A percentile compares a stretch with the other conserved stretches of the same genome.
These are phyloP conservation scores for Hypoxylon sp. DNA, from an alignment of 2,329 filamentous ascomycete genomes.

Conservation along the genomic window DNA sequence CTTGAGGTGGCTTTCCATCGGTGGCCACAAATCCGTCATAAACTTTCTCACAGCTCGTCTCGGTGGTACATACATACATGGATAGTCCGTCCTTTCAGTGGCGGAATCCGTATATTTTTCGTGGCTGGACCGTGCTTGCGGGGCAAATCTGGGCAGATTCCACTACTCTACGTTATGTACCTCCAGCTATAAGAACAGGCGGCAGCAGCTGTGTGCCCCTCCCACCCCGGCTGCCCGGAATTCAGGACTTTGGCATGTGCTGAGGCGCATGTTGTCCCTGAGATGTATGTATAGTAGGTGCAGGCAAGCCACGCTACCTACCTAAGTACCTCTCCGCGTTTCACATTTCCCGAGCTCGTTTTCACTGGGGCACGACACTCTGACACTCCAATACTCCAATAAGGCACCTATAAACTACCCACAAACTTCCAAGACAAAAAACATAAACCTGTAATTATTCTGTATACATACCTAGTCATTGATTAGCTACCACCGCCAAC, in stretches of 20 bases:
- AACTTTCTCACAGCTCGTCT: conserved; percentile 19
- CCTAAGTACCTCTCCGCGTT: conserved; percentile 14
- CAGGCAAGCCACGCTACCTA: conserved; percentile 12
- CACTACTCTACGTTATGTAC: no score
- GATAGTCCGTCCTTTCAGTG: no score
- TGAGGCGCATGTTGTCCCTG: conserved; percentile 10
- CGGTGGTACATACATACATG: conserved; percentile 11
- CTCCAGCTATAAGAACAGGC: conserved; percentile 1
- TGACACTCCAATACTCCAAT: no score
- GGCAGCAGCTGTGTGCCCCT: conserved; percentile 21
- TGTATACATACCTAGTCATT: neutral
- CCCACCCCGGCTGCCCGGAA: conserved; percentile 1
- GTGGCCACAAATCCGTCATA: conserved; percentile 38
- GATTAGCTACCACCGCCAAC: neutral
- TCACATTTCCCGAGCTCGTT: neutral
- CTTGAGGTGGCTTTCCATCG: conserved; percentile 38
- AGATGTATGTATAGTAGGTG: conserved; percentile 12
- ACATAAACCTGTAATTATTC: neutral
- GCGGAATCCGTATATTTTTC: conserved; percentile 22
- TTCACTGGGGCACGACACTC: neutral
- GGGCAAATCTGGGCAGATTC: conserved; percentile 5
- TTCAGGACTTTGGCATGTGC: conserved; percentile 23
- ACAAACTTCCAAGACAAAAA: neutral
- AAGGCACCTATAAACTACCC: no score
- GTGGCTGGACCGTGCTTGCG: conserved; percentile 23